Base-by-base conservation (phyloP, 2,329 filamentous ascomycete species). In the Trichoderma guizhouense region DNA sequence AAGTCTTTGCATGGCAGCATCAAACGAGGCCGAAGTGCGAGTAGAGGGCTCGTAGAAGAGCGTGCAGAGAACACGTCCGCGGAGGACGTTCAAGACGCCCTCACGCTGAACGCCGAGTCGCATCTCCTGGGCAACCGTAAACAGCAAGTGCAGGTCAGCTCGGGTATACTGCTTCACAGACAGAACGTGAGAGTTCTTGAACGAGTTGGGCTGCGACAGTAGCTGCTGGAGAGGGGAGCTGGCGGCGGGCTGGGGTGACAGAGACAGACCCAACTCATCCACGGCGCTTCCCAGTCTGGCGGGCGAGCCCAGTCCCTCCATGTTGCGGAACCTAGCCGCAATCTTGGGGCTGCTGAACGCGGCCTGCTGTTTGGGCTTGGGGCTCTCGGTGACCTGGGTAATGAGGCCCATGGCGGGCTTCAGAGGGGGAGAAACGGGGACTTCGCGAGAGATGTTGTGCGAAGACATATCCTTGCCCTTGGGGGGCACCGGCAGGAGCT, bases 41-140 rank as follows among this genome's bases (percentile, higher is more conserved):
- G 96, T 99, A 0, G 95, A 98, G 2, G 96, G 96, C 86, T 99
- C 96, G 82, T 95, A 99, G 88, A 99, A 99, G 85, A 99, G 90
- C 2, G 93, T 96, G 83, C 92, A 94, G 47, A 99, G 88, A 14
- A 99, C 89, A 60, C 93, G 91, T 32, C 95, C 94, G 77, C 92
- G 93, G 73, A 99, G 89, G 71, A 97, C 87, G 78, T 96, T 92
- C 65, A 99, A 87, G 34, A 96, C 92, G 72, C 96, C 96, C 78
- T 97, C 92, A 64, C 95, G 92, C 84, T 98, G 93, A 34, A 98
- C 96, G 69, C 94, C 95, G 21, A 97, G 89, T 34, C 95, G 93
- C 95, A 99, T 98, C 84, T 99, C 96, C 81, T 97, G 94, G 1
- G 96, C 96, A 64, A 99, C 93, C 8, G 95, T 97, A 86, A 99